Base-by-base conservation (phyloP, 2,329 filamentous ascomycete genomes). In the Sporothrix brunneoviolacea region DNA sequence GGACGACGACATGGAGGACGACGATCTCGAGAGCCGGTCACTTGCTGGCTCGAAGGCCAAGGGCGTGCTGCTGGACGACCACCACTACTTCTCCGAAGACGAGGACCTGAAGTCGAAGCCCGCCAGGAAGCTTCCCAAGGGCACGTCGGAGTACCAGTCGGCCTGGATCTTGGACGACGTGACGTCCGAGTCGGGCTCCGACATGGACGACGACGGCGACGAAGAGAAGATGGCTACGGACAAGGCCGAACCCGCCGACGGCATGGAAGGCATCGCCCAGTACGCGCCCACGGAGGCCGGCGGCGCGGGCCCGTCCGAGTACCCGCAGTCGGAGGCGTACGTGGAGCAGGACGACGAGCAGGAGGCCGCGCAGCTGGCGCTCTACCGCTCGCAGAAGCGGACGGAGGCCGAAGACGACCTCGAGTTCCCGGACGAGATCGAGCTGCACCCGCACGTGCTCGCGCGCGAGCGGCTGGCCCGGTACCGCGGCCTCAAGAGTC, bases 351-450 rank as follows among this genome's bases (percentile, higher is more conserved):
- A 95, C 60, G 90, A 96, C 55, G 90, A 94, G 61, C 86, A 79
- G 12, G 79, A 84, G 58, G 79, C 86, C 2, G 77, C 83, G 59
- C 83, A 94, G 63, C 76, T 98, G 36, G 87, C 83, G 50, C 85
- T 85, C 39, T 98, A 90, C 68, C 83, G 93, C 35, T 76, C 80
- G 46, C 82, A 83, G 56, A 88, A 90, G 61, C 82, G 83, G 46
- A 82, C 83, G 21, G 91, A 96, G 59, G 88, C 83, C 38, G 90
- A 97, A 44, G 91, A 97, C 13, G 93, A 98, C 66, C 80, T 87
- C 49, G 91, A 97, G 65, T 98, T 97, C 67, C 93, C 93, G 0
- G 93, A 98, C 58, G 93, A 98, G 67, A 93, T 98, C 52, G 94
- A 98, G 67, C 74, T 98, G 48, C 88, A 88, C 58, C 93, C 94